phyloP scores from a whole-genome alignment of 495 filamentous ascomycete species.

The Barbatosphaeria neglecta region DNA sequence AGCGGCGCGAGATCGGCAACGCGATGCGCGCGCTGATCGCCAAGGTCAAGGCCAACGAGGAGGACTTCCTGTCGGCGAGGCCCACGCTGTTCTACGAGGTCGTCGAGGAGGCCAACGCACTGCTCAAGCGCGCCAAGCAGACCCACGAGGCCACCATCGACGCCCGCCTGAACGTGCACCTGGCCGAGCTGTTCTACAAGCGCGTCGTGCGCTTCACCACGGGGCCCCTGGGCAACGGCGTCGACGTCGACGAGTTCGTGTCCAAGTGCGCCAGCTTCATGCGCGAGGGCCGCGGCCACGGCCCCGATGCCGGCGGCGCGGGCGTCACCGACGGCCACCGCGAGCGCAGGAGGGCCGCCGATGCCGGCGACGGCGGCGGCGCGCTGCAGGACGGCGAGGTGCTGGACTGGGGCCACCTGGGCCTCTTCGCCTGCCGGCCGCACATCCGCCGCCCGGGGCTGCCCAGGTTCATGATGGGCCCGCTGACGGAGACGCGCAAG shows the following conservation, averaged over 20 bases:
- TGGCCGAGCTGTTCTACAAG: constrained; percentile 65
- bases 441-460: constrained; percentile 63
- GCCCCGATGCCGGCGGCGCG: constrained; percentile 23
- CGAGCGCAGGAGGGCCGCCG: constrained; percentile 16
- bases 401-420: constrained; percentile 80
- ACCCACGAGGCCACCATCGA: constrained; percentile 90
- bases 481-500: constrained; percentile 80
- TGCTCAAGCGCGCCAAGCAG: constrained; percentile 54
- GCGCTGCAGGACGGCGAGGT: constrained; percentile 61
- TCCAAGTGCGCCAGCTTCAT: constrained; percentile 85
- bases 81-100: constrained; percentile 51
- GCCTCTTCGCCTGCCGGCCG: constrained; percentile 60
- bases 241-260: constrained; percentile 91
- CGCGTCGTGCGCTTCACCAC: constrained; percentile 58
- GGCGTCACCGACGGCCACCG: constrained; percentile 37
- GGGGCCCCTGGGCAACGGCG: constrained; percentile 54
- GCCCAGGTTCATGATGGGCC: constrained; percentile 78
- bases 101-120: constrained; percentile 23
- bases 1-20: constrained; percentile 59
- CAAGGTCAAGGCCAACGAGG: constrained; percentile 58
- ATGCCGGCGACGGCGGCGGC: constrained; percentile 36
- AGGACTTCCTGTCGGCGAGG: constrained; percentile 50
- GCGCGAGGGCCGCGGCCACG: constrained; percentile 44
- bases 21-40: constrained; percentile 54
- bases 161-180: constrained; percentile 65